These are phyloP conservation scores for Boletus tomentosulus DNA, from an alignment of 768 basidiomycete species.

Conservation along the genomic window DNA sequence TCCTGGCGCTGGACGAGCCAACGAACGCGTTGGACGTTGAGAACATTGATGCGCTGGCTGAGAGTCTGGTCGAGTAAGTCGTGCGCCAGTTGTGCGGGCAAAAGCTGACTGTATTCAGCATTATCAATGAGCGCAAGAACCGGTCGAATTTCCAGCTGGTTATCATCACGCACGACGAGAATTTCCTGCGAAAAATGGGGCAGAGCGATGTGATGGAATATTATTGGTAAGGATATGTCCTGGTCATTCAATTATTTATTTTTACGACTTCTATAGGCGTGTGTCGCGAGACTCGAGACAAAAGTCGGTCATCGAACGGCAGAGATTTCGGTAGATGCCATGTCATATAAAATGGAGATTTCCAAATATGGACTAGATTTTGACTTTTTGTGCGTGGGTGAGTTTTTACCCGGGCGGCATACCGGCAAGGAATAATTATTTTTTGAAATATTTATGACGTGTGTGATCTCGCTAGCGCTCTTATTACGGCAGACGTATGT, in stretches of 20 bases:
- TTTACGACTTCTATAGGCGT: constrained; percentile 50
- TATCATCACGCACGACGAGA: constrained; percentile 96
- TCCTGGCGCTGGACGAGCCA: constrained; percentile 95
- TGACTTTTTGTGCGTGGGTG: constrained; percentile 12
- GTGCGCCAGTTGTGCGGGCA: not conserved
- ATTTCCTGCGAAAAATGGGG: constrained; percentile 86
- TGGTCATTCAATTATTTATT: not conserved
- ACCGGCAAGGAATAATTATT: not conserved
- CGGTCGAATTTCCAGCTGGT: constrained; percentile 95
- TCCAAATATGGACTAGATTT: not conserved
- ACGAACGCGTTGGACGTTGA: constrained; percentile 96
- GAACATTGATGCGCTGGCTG: constrained; percentile 92
- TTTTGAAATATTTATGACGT: not conserved
- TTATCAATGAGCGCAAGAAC: constrained; percentile 88
- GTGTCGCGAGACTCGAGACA: constrained; percentile 68
- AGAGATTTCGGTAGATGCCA: constrained; percentile 53
- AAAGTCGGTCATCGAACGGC: constrained; percentile 73
- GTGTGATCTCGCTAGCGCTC: constrained; percentile 11
- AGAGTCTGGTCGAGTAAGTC: constrained; percentile 85
- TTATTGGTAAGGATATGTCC: constrained; percentile 59
- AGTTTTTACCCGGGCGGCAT: constrained; percentile 8
- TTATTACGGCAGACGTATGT: constrained; percentile 15
- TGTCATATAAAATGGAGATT: not conserved
- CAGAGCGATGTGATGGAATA: constrained; percentile 92
- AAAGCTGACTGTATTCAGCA: constrained; percentile 43